These are phyloP conservation scores for Gaultheria prostrata DNA, from an alignment of 148 eudicot species.

Conservation along the genomic window DNA sequence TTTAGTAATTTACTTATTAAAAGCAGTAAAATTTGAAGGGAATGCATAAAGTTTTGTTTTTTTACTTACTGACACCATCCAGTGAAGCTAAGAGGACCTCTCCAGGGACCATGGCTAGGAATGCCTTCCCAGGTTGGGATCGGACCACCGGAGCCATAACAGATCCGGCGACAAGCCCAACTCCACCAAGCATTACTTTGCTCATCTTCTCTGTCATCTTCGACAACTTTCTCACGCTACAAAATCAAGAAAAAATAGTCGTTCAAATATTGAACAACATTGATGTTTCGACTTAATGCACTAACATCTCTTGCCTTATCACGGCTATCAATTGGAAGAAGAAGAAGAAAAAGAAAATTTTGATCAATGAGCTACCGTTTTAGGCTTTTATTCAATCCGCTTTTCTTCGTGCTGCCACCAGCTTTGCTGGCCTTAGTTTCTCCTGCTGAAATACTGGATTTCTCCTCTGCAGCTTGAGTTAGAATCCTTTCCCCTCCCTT, in stretches of 20 bases:
- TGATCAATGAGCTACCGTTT: conserved; percentile 50
- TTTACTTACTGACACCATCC: conserved; percentile 77
- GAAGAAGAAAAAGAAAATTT: neutral
- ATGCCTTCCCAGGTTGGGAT: conserved; percentile 67
- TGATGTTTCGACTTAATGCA: neutral
- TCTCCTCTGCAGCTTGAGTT: conserved; percentile 35
- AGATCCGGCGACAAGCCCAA: conserved; percentile 75
- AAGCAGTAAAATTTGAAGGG: neutral
- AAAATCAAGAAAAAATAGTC: neutral
- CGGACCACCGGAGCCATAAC: conserved; percentile 70
- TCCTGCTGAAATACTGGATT: conserved; percentile 17
- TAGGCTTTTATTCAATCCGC: conserved; percentile 56
- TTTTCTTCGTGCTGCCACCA: conserved; percentile 33
- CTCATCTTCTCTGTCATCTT: conserved; percentile 81
- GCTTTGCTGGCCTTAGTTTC: conserved; percentile 25
- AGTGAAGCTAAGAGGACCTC: conserved; percentile 87
- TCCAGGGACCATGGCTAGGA: conserved; percentile 82
- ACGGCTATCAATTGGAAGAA: neutral
- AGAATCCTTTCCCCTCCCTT: conserved; percentile 67
- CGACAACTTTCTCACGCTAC: conserved; percentile 65
- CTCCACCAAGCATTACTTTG: conserved; percentile 70
- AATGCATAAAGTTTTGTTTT: neutral
- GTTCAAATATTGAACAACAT: neutral
- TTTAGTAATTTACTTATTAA: neutral
- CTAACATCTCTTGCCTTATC: neutral